phyloP scores from a whole-genome alignment of 371 early-diverging fungal genomes.

The Apophysomyces trapeziformis region DNA sequence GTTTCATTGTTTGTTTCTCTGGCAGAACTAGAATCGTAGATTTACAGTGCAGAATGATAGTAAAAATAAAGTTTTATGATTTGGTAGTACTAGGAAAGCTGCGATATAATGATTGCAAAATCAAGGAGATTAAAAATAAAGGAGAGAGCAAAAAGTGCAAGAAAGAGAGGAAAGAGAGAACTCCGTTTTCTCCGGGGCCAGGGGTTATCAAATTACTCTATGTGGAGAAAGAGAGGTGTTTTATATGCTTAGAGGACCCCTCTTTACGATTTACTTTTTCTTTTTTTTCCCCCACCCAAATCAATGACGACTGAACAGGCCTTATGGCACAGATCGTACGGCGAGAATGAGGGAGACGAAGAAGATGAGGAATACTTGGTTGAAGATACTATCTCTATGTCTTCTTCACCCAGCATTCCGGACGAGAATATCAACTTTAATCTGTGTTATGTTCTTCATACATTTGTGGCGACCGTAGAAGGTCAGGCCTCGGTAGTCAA shows the following conservation, averaged over 20 bases:
- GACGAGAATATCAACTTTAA: conserved; percentile 82
- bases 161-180: conserved; percentile 6
- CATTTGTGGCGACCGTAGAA: conserved; percentile 93
- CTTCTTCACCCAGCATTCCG: conserved; percentile 64
- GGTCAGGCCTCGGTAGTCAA: conserved; percentile 92
- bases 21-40: no score
- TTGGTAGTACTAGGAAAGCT: neutral
- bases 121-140: conserved; percentile 3
- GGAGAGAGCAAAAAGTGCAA: neutral
- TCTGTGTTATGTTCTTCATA: conserved; percentile 90
- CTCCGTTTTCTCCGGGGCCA: conserved; percentile 6
- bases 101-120: neutral
- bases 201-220: conserved; percentile 7
- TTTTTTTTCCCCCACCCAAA: neutral
- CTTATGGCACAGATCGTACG: conserved; percentile 30
- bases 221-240: conserved; percentile 11
- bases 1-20: no score
- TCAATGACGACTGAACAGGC: conserved; percentile 14
- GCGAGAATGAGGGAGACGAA: conserved; percentile 47
- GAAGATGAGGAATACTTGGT: conserved; percentile 57
- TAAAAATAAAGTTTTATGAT: no score
- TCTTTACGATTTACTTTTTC: conserved; percentile 8
- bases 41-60: no score
- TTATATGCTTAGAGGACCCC: conserved; percentile 9
- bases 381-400: conserved; percentile 49